phyloP scores from a whole-genome alignment of 202 grass and related monocot species.

The Digitaria exilis region DNA sequence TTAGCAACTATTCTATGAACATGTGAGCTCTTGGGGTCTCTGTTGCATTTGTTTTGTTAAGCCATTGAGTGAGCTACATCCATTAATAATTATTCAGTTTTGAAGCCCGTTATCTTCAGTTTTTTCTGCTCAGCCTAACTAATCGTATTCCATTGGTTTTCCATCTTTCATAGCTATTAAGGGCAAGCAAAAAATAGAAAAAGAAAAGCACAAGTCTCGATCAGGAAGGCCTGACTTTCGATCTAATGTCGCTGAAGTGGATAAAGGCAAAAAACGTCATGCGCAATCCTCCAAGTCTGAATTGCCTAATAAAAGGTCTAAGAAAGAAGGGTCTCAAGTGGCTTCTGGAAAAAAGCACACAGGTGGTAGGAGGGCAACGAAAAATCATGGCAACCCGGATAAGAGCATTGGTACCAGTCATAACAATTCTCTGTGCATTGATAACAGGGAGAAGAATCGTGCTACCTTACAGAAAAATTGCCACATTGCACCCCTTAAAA shows the following conservation, averaged over 20 bases:
- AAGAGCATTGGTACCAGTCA: background rate
- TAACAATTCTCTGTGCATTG: slow-evolving; percentile 8
- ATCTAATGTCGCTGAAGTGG: background rate
- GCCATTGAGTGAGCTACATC: background rate
- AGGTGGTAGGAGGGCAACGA: slow-evolving; percentile 1
- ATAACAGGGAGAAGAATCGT: background rate
- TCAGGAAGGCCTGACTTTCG: background rate
- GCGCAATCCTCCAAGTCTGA: slow-evolving; percentile 36
- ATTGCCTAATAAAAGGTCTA: slow-evolving; percentile 21
- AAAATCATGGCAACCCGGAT: background rate
- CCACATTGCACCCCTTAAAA: background rate
- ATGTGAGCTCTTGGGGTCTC: background rate
- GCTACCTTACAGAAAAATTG: background rate
- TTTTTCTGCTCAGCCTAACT: background rate
- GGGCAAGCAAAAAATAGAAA: slow-evolving; percentile 36
- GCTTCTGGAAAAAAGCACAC: background rate
- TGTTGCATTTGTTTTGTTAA: slow-evolving; percentile 7
- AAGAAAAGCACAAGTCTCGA: slow-evolving; percentile 34
- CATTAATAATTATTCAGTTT: background rate
- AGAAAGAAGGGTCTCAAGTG: slow-evolving; percentile 18
- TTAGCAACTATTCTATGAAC: background rate
- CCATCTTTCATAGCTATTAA: slow-evolving; percentile 25
- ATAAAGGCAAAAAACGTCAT: slow-evolving; percentile 37
- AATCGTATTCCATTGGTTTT: background rate
- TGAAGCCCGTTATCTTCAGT: background rate